These are phyloP conservation scores for Teunomyces atbi DNA, from an alignment of 805 yeast species.

Conservation along the genomic window DNA sequence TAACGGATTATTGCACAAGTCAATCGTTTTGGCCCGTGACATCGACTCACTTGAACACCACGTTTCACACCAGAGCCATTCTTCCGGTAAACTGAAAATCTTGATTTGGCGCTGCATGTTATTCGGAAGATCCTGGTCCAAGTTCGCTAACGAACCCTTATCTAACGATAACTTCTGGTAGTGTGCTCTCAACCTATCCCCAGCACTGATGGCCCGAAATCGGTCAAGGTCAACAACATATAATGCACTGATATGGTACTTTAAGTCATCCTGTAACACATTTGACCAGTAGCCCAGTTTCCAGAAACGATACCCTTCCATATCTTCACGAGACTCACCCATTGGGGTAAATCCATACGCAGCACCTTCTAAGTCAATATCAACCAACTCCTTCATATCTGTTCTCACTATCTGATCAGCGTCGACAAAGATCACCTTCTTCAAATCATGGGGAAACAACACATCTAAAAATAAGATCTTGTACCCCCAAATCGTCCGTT, in stretches of 20 bases:
- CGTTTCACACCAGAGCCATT: constrained; percentile 93
- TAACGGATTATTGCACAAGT: constrained; percentile 79
- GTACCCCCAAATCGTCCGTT: constrained; percentile 83
- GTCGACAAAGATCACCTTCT: constrained; percentile 80
- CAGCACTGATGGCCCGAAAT: constrained; percentile 68
- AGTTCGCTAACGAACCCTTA: constrained; percentile 71
- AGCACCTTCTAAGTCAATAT: constrained; percentile 71
- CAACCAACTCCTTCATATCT: constrained; percentile 66
- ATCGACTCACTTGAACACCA: constrained; percentile 76
- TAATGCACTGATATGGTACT: constrained; percentile 81
- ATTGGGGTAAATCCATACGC: constrained; percentile 86
- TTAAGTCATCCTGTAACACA: constrained; percentile 53
- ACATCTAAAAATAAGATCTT: constrained; percentile 86
- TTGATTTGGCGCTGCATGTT: constrained; percentile 68
- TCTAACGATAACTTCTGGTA: constrained; percentile 82
- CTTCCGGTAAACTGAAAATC: constrained; percentile 72
- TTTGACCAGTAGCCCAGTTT: constrained; percentile 86
- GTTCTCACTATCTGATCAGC: constrained; percentile 80
- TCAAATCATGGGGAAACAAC: constrained; percentile 74
- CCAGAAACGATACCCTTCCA: constrained; percentile 91
- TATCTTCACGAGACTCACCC: constrained; percentile 77
- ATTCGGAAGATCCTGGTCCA: constrained; percentile 94
- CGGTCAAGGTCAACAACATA: constrained; percentile 73
- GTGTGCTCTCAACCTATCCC: constrained; percentile 77
- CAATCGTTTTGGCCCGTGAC: constrained; percentile 70